These are phyloP conservation scores for Phialocephala sp. DNA, from an alignment of 2,329 filamentous ascomycete genomes.

Conservation along the genomic window DNA sequence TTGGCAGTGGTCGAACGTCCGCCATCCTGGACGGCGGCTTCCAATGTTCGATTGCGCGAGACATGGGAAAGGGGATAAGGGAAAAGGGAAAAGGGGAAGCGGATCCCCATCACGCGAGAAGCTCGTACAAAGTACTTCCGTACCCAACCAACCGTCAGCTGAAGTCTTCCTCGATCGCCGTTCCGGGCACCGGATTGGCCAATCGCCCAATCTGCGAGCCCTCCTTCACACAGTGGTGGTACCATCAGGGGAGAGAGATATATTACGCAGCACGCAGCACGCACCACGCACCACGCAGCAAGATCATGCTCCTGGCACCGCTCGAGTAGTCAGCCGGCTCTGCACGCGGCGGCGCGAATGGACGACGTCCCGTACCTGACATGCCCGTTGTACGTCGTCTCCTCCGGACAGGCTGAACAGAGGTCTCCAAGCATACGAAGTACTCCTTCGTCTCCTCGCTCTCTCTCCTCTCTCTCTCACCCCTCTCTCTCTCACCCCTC, in stretches of 20 bases:
- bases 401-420: background rate
- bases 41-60: background rate
- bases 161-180: background rate
- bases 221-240: background rate
- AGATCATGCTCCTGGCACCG: background rate
- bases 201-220: background rate
- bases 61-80: slow-evolving; percentile 5
- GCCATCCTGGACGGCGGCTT: background rate
- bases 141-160: slow-evolving; percentile 1
- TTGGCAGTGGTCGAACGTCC: background rate
- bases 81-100: no score
- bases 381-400: no score
- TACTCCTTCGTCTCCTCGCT: background rate
- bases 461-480: no score
- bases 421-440: background rate
- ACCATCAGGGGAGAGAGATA: background rate
- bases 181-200: background rate
- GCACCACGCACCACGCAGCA: no score
- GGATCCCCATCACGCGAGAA: background rate
- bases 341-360: no score
- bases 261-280: no score
- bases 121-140: background rate
- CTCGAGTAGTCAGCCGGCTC: no score
- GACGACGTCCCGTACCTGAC: background rate
- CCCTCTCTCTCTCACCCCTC: background rate